phyloP scores from a whole-genome alignment of 1,139 yeast genomes.

The Scheffersomyces parashehatae region DNA sequence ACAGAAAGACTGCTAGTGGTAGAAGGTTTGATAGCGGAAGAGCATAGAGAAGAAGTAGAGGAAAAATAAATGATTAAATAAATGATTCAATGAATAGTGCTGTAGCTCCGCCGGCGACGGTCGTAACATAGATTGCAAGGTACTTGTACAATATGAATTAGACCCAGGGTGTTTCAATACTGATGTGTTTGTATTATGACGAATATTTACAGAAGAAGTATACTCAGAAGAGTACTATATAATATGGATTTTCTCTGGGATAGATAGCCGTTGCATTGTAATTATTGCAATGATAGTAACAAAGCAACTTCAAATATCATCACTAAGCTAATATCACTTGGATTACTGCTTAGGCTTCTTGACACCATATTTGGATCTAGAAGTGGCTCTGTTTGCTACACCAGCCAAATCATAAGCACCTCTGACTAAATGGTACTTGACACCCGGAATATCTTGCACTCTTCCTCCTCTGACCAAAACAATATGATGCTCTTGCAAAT shows the following conservation, averaged over 20 bases:
- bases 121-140: too few species aligned
- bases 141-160: too few species aligned
- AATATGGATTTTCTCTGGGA: too few species aligned
- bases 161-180: too few species aligned
- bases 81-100: too few species aligned
- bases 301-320: too few species aligned
- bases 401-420: constrained; percentile 95
- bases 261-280: background rate
- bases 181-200: too few species aligned
- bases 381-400: constrained; percentile 87
- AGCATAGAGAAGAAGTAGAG: too few species aligned
- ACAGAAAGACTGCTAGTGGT: constrained; percentile 81
- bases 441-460: constrained; percentile 98
- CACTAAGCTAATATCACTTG: background rate
- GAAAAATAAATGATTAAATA: too few species aligned
- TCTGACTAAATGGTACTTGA: constrained; percentile 88
- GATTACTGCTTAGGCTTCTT: constrained; percentile 65
- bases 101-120: too few species aligned
- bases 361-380: constrained; percentile 92
- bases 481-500: constrained; percentile 96
- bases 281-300: background rate
- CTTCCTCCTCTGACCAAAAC: constrained; percentile 96
- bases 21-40: constrained; percentile 57
- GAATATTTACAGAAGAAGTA: too few species aligned
- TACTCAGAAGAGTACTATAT: too few species aligned